Evolutionary conservation across 169 alveolate species (phyloP).

Genomic region (Pseudocohnilembus persalinus): DNA sequence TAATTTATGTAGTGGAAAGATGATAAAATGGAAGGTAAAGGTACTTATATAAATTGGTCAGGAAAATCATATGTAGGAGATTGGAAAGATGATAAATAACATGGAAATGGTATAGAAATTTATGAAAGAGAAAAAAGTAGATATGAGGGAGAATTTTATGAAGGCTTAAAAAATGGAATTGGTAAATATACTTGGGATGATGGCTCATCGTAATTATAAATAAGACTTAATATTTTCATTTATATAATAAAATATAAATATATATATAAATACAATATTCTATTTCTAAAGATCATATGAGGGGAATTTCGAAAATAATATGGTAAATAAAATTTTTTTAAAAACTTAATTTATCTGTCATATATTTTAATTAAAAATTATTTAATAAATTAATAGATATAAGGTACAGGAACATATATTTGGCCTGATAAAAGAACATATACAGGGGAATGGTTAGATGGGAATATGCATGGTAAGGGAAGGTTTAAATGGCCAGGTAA

Average conservation of each 20-base stretch:
- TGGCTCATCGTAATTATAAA: neutral
- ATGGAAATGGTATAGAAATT: neutral
- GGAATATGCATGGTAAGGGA: conserved; percentile 25
- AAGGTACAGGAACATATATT: neutral
- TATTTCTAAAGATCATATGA: too few species aligned
- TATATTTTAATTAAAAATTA: too few species aligned
- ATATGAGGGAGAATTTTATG: neutral
- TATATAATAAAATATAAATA: too few species aligned
- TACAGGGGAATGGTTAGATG: conserved; percentile 16
- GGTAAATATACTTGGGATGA: neutral
- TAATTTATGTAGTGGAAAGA: neutral
- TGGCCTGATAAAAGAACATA: neutral
- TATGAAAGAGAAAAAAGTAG: neutral
- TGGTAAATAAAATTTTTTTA: too few species aligned
- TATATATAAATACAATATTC: too few species aligned
- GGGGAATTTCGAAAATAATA: too few species aligned
- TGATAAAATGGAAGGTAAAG: neutral
- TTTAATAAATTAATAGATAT: neutral
- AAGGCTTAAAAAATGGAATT: neutral
- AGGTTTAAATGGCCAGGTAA: conserved; percentile 7
- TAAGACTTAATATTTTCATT: neutral
- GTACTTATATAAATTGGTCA: neutral
- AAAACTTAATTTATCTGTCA: too few species aligned
- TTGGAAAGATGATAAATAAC: neutral
- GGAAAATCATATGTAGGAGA: neutral